Conservation (phyloP, 352 stramenopile genomes). For the Phytophthora colocasiae region DNA sequence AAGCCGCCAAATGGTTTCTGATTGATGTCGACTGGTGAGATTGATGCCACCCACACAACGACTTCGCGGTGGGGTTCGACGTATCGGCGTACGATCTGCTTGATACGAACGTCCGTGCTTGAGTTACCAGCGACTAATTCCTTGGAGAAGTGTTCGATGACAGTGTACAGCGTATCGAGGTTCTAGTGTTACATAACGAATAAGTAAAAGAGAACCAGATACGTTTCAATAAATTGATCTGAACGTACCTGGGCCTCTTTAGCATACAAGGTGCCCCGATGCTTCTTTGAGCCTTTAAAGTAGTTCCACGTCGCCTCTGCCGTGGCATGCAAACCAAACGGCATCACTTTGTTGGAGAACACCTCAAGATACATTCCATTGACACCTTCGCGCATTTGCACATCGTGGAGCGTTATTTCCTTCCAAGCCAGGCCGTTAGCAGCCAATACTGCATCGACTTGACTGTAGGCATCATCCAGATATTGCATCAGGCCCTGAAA, state of each 20-base stretch:
- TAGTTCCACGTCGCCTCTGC: conserved; percentile 44
- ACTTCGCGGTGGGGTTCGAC: conserved; percentile 65
- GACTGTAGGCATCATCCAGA: conserved; percentile 29
- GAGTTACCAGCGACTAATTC: conserved; percentile 62
- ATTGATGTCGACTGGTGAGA: conserved; percentile 56
- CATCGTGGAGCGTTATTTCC: conserved; percentile 35
- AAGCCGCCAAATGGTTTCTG: conserved; percentile 42
- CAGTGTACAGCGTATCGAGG: conserved; percentile 54
- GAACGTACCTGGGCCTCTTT: conserved; percentile 39
- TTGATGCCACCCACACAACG: conserved; percentile 63
- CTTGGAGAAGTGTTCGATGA: conserved; percentile 66
- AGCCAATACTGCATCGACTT: conserved; percentile 35
- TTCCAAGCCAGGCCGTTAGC: conserved; percentile 37
- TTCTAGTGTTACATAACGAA: conserved; percentile 5
- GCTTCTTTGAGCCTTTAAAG: conserved; percentile 46
- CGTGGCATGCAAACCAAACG: conserved; percentile 33
- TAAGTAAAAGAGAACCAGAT: no score
- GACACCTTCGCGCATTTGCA: conserved; percentile 32
- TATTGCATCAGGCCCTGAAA: conserved; percentile 35
- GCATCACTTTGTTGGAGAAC: conserved; percentile 40
- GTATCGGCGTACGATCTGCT: conserved; percentile 70
- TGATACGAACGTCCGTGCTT: conserved; percentile 55
- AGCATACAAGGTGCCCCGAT: conserved; percentile 40
- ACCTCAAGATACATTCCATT: conserved; percentile 41
- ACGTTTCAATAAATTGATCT: no score